phyloP scores from a whole-genome alignment of 768 basidiomycete species.

The Neoboletus magnificus region DNA sequence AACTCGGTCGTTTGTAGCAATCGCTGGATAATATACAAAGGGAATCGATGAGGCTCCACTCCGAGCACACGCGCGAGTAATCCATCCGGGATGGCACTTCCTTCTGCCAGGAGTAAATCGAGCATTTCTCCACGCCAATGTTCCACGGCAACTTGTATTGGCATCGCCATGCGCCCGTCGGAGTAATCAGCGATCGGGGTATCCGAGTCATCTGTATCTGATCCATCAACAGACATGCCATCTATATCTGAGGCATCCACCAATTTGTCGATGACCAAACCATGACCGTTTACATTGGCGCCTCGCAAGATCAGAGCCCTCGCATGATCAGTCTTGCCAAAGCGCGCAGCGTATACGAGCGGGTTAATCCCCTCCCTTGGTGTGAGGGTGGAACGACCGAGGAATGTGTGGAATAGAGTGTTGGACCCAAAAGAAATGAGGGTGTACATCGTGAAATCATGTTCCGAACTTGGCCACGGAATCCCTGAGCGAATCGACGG shows the following conservation, averaged over 20 bases:
- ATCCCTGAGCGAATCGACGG: not conserved
- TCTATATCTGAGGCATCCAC: not conserved
- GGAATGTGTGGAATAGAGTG: not conserved
- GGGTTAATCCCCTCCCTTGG: conserved; percentile 4
- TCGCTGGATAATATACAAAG: not conserved
- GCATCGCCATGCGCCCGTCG: not conserved
- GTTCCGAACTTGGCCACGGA: conserved; percentile 2
- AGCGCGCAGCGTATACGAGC: conserved; percentile 6
- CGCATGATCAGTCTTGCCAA: not conserved
- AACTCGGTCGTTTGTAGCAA: conserved; percentile 3
- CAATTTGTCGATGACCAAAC: not conserved
- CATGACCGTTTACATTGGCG: not conserved
- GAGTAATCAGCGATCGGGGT: not conserved
- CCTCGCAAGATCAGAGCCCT: not conserved
- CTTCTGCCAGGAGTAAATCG: conserved; percentile 2
- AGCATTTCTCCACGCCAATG: conserved; percentile 1
- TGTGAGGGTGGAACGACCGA: not conserved
- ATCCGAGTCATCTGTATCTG: not conserved
- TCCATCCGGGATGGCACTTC: not conserved
- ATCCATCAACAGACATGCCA: not conserved
- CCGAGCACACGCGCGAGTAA: not conserved
- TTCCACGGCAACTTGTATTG: not conserved
- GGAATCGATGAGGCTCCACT: not conserved
- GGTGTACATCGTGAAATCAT: conserved; percentile 3
- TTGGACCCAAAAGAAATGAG: conserved; percentile 5